Percentiles rank a stretch among this genome's conserved stretches.
These are phyloP conservation scores for Ceratocystis harringtonii DNA, from an alignment of 2,329 filamentous ascomycete genomes.

Conservation along the genomic window DNA sequence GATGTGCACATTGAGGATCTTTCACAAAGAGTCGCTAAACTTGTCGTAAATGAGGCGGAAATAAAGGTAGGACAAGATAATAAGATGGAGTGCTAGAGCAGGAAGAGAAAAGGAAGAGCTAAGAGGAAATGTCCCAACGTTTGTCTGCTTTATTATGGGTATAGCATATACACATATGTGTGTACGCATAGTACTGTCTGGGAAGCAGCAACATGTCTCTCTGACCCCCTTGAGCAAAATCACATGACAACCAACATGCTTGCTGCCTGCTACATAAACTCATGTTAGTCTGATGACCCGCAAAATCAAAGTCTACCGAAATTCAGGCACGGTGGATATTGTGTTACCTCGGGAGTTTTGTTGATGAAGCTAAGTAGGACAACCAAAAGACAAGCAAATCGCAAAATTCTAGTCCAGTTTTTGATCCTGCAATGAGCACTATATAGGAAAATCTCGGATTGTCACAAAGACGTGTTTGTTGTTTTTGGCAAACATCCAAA, in stretches of 20 bases:
- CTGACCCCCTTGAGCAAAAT: neutral
- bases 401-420: neutral
- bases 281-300: conserved; percentile 5
- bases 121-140: too few species aligned
- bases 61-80: neutral
- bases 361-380: neutral
- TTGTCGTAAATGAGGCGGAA: conserved; percentile 25
- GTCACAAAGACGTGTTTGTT: neutral
- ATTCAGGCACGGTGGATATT: neutral
- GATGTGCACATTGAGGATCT: conserved; percentile 79
- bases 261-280: too few species aligned
- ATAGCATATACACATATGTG: too few species aligned
- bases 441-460: neutral
- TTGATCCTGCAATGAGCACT: neutral
- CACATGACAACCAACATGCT: conserved; percentile 2
- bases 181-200: too few species aligned
- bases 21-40: conserved; percentile 51
- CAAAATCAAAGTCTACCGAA: neutral
- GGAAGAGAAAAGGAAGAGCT: neutral
- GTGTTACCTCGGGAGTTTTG: neutral
- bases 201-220: too few species aligned
- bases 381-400: neutral
- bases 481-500: neutral
- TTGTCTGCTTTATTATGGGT: neutral
- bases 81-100: neutral